Evolutionary conservation across 768 basidiomycete species (phyloP), one percentile per base, ranked within the genome.

Genomic region (Boletus pseudo-olivaceus): DNA sequence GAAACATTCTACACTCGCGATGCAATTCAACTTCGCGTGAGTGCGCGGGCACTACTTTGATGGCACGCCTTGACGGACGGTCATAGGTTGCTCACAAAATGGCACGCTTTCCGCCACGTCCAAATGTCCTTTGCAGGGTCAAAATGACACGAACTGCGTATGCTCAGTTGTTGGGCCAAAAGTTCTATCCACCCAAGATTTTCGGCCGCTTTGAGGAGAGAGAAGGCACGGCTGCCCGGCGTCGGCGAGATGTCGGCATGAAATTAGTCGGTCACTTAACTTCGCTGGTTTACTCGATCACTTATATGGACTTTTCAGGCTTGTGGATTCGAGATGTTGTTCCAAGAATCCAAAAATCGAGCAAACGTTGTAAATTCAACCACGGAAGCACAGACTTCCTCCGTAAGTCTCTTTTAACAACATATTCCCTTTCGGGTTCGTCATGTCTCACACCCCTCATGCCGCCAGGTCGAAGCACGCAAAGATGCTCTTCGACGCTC

Each of bases 1-100:
- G 94, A 95, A 70, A 81, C 89, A 5, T 99, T 99, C 69, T 99
- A 99, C 69, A 97, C 94, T 4, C 81, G 97, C 49, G 97, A 98
- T 75, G 89, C 90, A 1, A 76, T 87, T 14, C 93, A 95, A 68
- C 75, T 98, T 50, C 84, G 94, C 37, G 92, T 96, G 70, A 70
- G 85, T 69, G 40, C 33, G 20, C 4, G 35, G 32, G 35, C n/a
- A 26, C 44, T 35, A 38, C 42, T 34, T 30, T 41, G 40, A 29
- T 32, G 8, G 7, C 45, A 10, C 49, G 29, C 47, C 29, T 49
- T 57, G 55, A 61, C 43, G 12, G 47, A 29, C n/a, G 37, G 15
- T 26, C 45, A n/a, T 59, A 96, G 93, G 81, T 86, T 37, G 92
- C 88, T 11, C 88, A 95, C 66, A 82, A 85, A 56, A 97, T 98